Base-by-base conservation (phyloP, 208 protist genomes). In the Trypanosoma cruzi region DNA sequence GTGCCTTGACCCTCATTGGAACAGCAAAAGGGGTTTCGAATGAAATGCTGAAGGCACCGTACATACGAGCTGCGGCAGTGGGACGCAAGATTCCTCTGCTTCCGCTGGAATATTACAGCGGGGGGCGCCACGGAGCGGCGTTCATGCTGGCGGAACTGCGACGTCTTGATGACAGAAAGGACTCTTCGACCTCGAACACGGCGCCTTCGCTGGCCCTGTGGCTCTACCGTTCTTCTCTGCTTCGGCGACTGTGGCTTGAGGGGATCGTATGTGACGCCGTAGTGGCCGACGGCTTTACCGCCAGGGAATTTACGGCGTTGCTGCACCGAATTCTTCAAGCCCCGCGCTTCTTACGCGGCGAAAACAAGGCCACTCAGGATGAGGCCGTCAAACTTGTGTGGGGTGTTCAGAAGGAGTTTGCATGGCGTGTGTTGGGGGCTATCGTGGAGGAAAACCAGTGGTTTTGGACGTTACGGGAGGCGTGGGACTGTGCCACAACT, bases 1-100 rank as follows among this genome's bases (percentile, higher is more conserved):
- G 52, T 55, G 48, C 14, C 36, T 40, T 6, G 6, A 24, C 28
- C 13, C 34, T 54, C 46, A 4, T 62, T n/a, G 36, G 26, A 49
- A 31, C 22, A 71, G 48, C 29, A 31, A 64, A 11, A 31, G 24
- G 7, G 36, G 34, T 26, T 11, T 56, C 20, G 66, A 31, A 75
- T 69, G 71, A 32, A n/a, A 75, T 75, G 71, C 63, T 70, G 44
- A 75, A 56, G 71, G 34, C 56, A 63, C 71, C 71, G 34, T 75
- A 64, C 65, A 64, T 75, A 10, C 61, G 71, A 24, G 58, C 52
- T 32, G 36, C 32, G 18, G 22, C n/a, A 1, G 31, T 31, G n/a
- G 31, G 49, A 1, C 40, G 26, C 46, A 32, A 22, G n/a, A 20
- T 10, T 57, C 44, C 3, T 28, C 28, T 49, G 52, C 36, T 36